Base-by-base conservation (phyloP, 176 grass and related monocot species). In the Avena sativa region DNA sequence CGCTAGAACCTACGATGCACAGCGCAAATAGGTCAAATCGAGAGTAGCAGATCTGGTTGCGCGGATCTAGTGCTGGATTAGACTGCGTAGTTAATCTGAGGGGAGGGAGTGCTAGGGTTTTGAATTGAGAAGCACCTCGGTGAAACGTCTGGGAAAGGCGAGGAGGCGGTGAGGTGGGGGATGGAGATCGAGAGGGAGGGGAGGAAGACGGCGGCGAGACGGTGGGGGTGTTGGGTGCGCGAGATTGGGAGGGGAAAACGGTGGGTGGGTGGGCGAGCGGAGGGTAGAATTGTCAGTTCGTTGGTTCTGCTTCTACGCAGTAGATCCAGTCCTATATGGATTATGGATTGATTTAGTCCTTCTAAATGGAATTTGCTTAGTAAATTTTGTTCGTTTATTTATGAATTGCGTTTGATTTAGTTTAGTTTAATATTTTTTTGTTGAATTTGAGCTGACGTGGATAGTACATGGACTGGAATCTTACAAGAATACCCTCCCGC, bases 211-310 rank as follows among this genome's bases (percentile, higher is more conserved):
- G 26, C 63, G 85, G 55, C 77, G 77, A 49, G 64, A 79, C 16
- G 52, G 48, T 57, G 59, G 26, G 28, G 14, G 13, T 0, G 59
- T 40, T 50, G 47, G 62, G n/a, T 53, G 84, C 64, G 73, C 19
- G 51, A 50, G 70, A 85, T 53, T 62, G 84, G 28, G 78, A 72
- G 71, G 63, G 82, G 77, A 12, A 85, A 85, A 88, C 63, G 70
- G 47, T 66, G 66, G 66, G 59, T 71, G 66, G 58, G 58, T 61
- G 65, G 47, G 48, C 52, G 48, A 68, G 12, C 17, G 56, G 44
- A 78, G 90, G 89, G 80, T 19, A 91, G 36, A 66, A 74, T 68
- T 20, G 89, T 91, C 80, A 61, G 1, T 74, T 64, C 57, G n/a
- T 74, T 83, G 12, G 17, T 15, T 71, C 46, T 47, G 43, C 32